phyloP scores from a whole-genome alignment of 2,329 filamentous ascomycete species.

The Dothistroma pini region DNA sequence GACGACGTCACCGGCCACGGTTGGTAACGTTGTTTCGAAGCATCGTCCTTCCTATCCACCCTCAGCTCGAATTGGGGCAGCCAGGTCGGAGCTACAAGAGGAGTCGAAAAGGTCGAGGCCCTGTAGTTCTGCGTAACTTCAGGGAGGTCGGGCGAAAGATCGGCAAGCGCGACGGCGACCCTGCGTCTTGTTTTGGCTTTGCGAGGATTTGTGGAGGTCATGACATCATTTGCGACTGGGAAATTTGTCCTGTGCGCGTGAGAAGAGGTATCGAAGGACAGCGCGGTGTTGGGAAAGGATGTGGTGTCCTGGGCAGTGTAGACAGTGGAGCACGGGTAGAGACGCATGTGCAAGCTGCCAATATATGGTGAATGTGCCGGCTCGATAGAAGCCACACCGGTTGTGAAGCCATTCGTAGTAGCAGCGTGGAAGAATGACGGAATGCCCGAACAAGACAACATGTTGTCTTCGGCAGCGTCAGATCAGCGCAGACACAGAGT shows the following conservation, averaged over 20 bases:
- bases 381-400: not conserved
- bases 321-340: not conserved
- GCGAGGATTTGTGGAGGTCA: not conserved
- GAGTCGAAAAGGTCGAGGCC: not conserved
- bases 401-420: constrained; percentile 4
- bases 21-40: not conserved
- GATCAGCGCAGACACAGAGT: not conserved
- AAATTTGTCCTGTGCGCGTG: not conserved
- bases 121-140: not conserved
- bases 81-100: not conserved
- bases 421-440: constrained; percentile 1
- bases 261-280: not conserved
- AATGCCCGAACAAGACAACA: not conserved
- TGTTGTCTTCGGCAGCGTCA: not conserved
- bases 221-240: not conserved
- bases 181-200: not conserved
- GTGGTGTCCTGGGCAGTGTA: not conserved
- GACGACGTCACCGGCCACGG: not conserved
- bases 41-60: not conserved
- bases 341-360: not conserved
- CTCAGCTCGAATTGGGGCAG: not conserved
- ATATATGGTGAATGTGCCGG: not conserved
- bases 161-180: not conserved
- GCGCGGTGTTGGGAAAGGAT: not conserved
- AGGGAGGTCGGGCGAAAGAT: not conserved